phyloP scores from a whole-genome alignment of 2,329 filamentous ascomycete species.

The Curvularia sp. region DNA sequence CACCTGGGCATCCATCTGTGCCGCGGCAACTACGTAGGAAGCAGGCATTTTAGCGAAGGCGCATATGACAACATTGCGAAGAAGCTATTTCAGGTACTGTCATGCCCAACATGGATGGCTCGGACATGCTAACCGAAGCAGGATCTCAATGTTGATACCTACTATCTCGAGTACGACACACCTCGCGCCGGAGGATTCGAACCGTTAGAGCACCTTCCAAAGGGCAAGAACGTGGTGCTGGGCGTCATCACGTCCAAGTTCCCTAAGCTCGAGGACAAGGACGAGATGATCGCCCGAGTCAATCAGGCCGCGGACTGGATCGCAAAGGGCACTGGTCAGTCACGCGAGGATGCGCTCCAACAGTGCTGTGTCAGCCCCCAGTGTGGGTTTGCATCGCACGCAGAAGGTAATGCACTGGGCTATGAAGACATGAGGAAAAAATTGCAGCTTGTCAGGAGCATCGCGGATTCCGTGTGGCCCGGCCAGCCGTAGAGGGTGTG shows the following conservation, averaged over 20 bases:
- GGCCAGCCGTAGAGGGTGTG: conserved; percentile 53
- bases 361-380: conserved; percentile 59
- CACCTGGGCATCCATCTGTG: conserved; percentile 81
- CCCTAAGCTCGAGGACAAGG: conserved; percentile 55
- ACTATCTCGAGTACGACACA: conserved; percentile 57
- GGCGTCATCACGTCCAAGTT: conserved; percentile 59
- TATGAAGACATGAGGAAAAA: conserved; percentile 77
- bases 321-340: conserved; percentile 70
- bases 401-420: conserved; percentile 73
- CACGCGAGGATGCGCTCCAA: conserved; percentile 71
- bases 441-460: conserved; percentile 71
- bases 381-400: conserved; percentile 68
- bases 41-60: conserved; percentile 57
- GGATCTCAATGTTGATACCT: conserved; percentile 52
- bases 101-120: not conserved
- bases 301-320: conserved; percentile 68
- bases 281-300: conserved; percentile 57
- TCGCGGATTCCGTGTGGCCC: conserved; percentile 77
- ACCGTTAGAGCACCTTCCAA: conserved; percentile 55
- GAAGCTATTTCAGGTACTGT: conserved; percentile 49
- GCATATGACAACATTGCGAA: conserved; percentile 58
- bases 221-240: conserved; percentile 57
- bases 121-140: conserved; percentile 18
- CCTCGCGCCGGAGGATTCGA: conserved; percentile 58
- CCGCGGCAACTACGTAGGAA: conserved; percentile 59